A percentile compares a stretch with the other conserved stretches of the same genome.
Evolutionary conservation across 345 rosid species (phyloP).

Genomic region (Erucastrum elatum): DNA sequence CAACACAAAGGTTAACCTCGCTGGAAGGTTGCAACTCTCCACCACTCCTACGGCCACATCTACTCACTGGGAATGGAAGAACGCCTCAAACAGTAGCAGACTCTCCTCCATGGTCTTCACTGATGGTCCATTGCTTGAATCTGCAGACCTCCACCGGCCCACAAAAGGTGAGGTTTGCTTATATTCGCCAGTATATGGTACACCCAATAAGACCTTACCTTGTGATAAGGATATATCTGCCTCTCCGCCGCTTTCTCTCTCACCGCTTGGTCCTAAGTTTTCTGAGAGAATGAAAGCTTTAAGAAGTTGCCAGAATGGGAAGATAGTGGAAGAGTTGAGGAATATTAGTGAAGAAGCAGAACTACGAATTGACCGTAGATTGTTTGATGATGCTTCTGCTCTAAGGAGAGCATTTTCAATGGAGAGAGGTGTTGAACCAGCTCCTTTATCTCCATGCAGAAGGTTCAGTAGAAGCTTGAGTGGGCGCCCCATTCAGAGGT

Average conservation of each 20-base stretch:
- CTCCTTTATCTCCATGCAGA: constrained; percentile 48
- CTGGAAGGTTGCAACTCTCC: constrained; percentile 40
- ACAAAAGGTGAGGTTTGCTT: constrained; percentile 37
- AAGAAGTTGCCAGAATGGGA: constrained; percentile 39
- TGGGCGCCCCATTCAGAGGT: constrained; percentile 74
- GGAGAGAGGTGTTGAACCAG: constrained; percentile 52
- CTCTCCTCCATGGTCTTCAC: constrained; percentile 52
- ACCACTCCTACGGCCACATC: constrained; percentile 46
- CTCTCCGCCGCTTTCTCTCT: constrained; percentile 66
- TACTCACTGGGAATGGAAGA: constrained; percentile 49
- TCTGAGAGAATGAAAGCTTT: constrained; percentile 52
- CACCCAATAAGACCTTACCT: constrained; percentile 43
- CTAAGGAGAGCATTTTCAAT: constrained; percentile 59
- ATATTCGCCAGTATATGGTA: constrained; percentile 38
- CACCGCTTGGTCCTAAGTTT: constrained; percentile 87
- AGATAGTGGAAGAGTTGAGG: constrained; percentile 42
- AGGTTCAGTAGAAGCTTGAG: constrained; percentile 65
- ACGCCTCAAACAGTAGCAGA: constrained; percentile 35
- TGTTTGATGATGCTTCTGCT: constrained; percentile 58
- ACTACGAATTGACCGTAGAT: constrained; percentile 44
- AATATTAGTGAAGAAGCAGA: constrained; percentile 47
- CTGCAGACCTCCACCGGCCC: constrained; percentile 34
- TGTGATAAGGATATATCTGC: constrained; percentile 49
- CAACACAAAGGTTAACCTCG: constrained; percentile 57
- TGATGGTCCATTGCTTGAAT: constrained; percentile 76